Evolutionary conservation across 176 grass and related monocot genomes (phyloP), one percentile per base, ranked within the genome.

Genomic region (Zoysia japonica): DNA sequence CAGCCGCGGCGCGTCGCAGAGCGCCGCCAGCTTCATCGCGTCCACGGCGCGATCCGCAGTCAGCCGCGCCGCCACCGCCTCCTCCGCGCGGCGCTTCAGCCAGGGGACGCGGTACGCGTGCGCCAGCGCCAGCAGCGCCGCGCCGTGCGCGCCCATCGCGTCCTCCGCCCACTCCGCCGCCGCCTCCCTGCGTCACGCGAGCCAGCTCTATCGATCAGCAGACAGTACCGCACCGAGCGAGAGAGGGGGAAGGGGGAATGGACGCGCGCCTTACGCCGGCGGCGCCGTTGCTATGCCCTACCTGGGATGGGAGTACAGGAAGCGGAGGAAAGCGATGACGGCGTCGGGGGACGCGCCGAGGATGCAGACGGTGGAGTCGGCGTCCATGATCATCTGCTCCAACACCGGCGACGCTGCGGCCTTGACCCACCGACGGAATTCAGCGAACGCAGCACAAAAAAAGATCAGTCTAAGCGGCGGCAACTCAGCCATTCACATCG

Each of bases 1-100:
- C 77, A 97, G 85, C 55, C 90, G 75, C 51, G 88, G 90, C 67
- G 90, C 90, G 72, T 93, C 88, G 69, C 90, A 97, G 70, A 97
- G 84, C 63, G 55, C 63, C 9, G 93, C 90, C 45, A 97, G 83
- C 80, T 97, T 97, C 70, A 87, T 19, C 36, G 74, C 80, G 79
- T 97, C 93, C 51, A 90, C 78, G 13, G 66, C 93, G 44, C 69
- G 63, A 2, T 81, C 90, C 19, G 83, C 41, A 0, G 63, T 78
- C 69, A 97, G 60, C 19, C 85, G 83, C 53, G 82, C 85, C 61
- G 85, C 88, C 75, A 87, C 68, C 14, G 61, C 90, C 17, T 70
- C 90, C 77, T 93, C 93, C 50, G 85, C 87, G 6, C 39, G 75
- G 65, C 73, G 69, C 73, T 97, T 97, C 80, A 97, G 72, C 88